These are phyloP conservation scores for Backusella parvicylindrica DNA, from an alignment of 192 early-diverging fungal species.

Conservation along the genomic window DNA sequence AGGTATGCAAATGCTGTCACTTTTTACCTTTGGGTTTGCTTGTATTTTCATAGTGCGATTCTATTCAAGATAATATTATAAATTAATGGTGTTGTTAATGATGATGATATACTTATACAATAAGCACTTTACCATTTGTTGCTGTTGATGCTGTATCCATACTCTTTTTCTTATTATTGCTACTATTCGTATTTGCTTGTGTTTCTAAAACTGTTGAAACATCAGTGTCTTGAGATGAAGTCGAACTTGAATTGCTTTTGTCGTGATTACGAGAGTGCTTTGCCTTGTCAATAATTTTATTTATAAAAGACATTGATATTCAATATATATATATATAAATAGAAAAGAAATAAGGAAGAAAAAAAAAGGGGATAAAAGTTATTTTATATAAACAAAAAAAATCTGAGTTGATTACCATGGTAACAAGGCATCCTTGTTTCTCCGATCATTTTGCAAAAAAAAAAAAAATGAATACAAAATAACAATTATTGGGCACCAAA, in stretches of 20 bases:
- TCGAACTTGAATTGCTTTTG: background rate
- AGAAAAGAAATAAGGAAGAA: background rate
- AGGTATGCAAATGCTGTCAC: too few relatives aligned
- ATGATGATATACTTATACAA: background rate
- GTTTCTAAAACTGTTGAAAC: background rate
- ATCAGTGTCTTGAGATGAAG: background rate
- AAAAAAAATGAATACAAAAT: background rate
- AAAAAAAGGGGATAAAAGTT: slow-evolving; percentile 6
- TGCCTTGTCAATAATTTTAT: slow-evolving; percentile 34
- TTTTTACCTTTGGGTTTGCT: background rate
- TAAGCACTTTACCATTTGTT: background rate
- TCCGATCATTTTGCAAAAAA: background rate
- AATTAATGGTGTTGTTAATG: too few relatives aligned
- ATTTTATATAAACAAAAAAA: background rate
- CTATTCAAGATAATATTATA: background rate
- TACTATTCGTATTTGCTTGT: background rate
- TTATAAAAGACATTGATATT: slow-evolving; percentile 32
- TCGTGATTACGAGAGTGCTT: slow-evolving; percentile 18
- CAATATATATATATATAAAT: background rate
- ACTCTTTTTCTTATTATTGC: background rate
- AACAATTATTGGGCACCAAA: background rate
- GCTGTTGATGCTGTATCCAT: background rate
- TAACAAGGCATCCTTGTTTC: background rate
- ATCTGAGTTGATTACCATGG: background rate
- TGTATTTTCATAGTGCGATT: background rate